A percentile compares a stretch with the other conserved stretches of the same genome.
Conservation (phyloP, 2,329 filamentous ascomycete genomes). For the Neopestalotiopsis rosae region DNA sequence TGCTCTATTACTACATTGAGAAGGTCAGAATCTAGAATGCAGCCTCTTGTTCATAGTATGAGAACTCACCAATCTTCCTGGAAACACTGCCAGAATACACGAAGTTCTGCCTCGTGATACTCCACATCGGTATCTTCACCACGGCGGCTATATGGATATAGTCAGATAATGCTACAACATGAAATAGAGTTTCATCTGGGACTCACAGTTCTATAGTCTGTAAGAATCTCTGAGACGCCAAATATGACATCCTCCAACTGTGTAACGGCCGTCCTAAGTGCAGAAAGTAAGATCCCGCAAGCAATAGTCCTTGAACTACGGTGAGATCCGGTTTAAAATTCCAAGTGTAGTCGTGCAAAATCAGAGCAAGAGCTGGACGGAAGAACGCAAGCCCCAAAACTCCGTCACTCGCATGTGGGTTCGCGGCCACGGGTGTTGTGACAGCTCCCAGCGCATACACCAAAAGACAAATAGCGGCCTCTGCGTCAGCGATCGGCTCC, state of each 20-base stretch:
- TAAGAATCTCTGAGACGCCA: slow-evolving; percentile 38
- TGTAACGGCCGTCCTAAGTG: slow-evolving; percentile 43
- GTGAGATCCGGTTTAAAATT: slow-evolving; percentile 36
- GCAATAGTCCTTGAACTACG: slow-evolving; percentile 40
- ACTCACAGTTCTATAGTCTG: slow-evolving; percentile 37
- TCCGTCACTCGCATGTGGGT: slow-evolving; percentile 29
- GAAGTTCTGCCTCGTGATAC: slow-evolving; percentile 52
- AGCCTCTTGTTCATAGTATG: background rate
- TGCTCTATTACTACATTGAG: slow-evolving; percentile 63
- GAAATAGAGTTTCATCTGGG: background rate
- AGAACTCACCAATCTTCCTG: slow-evolving; percentile 69
- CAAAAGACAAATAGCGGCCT: slow-evolving; percentile 41
- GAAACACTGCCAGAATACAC: slow-evolving; percentile 75
- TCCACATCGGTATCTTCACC: slow-evolving; percentile 26
- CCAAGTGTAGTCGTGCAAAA: slow-evolving; percentile 39
- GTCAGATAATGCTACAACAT: slow-evolving; percentile 12
- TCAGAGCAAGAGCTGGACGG: slow-evolving; percentile 40
- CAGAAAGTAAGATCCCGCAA: slow-evolving; percentile 43
- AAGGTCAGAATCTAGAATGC: background rate
- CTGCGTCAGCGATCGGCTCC: slow-evolving; percentile 32
- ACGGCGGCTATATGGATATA: slow-evolving; percentile 24
- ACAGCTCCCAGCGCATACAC: slow-evolving; percentile 42
- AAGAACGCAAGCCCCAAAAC: slow-evolving; percentile 39
- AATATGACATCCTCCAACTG: slow-evolving; percentile 39
- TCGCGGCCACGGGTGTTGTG: slow-evolving; percentile 23